These are phyloP conservation scores for Termitomyces sp. DNA, from an alignment of 768 basidiomycete genomes.

Conservation along the genomic window DNA sequence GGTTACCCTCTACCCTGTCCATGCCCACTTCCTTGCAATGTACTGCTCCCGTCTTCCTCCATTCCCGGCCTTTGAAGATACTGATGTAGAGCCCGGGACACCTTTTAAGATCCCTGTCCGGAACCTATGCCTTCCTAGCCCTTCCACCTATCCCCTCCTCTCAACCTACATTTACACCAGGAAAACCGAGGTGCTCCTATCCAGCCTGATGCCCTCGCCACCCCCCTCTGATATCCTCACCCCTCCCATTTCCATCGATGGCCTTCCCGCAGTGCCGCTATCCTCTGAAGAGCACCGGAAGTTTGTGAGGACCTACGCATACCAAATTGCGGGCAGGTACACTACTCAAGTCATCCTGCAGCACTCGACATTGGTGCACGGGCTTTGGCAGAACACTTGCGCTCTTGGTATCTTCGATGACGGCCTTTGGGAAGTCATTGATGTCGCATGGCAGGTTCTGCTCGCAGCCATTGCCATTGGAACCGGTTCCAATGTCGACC, in stretches of 20 bases:
- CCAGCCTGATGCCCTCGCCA: conserved; percentile 41
- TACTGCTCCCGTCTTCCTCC: conserved; percentile 64
- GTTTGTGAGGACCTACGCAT: conserved; percentile 23
- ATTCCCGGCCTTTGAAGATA: conserved; percentile 30
- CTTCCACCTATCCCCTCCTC: conserved; percentile 56
- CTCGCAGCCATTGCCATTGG: conserved; percentile 56
- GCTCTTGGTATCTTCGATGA: conserved; percentile 67
- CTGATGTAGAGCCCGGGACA: conserved; percentile 24
- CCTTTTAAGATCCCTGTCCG: conserved; percentile 50
- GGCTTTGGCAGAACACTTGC: conserved; percentile 70
- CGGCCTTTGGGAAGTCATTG: conserved; percentile 62
- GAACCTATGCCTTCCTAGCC: conserved; percentile 58
- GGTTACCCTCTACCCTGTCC: conserved; percentile 58
- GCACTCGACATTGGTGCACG: conserved; percentile 53
- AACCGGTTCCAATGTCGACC: conserved; percentile 30
- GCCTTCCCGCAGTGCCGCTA: not conserved
- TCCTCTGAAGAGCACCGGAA: conserved; percentile 5
- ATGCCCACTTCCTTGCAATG: conserved; percentile 65
- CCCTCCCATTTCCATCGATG: not conserved
- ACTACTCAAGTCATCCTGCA: conserved; percentile 43
- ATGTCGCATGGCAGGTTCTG: conserved; percentile 64
- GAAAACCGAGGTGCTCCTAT: conserved; percentile 45
- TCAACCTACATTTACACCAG: conserved; percentile 68
- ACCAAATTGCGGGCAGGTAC: conserved; percentile 34
- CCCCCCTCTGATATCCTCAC: conserved; percentile 25